Percentiles rank a stretch among this genome's conserved stretches.
Evolutionary conservation across 352 stramenopile species (phyloP).

Genomic region (Phytophthora foliorum): DNA sequence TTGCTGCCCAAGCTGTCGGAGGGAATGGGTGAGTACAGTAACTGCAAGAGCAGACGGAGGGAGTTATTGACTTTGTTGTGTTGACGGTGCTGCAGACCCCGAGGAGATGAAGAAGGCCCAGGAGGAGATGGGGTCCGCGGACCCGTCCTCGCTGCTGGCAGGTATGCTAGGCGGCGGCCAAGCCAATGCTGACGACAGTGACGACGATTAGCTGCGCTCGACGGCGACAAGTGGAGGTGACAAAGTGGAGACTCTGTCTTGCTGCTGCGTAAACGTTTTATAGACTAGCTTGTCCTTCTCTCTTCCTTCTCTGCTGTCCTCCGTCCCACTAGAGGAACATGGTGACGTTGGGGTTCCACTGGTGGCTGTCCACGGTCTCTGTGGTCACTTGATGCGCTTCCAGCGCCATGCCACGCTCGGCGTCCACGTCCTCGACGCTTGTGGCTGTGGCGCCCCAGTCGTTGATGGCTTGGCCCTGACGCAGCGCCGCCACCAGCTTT

Average conservation of each 20-base stretch:
- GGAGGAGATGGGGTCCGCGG: conserved; percentile 80
- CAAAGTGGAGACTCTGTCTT: conserved; percentile 8
- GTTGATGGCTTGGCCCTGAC: conserved; percentile 63
- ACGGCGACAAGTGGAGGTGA: conserved; percentile 3
- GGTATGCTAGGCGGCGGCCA: conserved; percentile 79
- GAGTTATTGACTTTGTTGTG: conserved; percentile 4
- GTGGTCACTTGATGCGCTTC: conserved; percentile 79
- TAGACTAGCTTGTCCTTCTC: conserved; percentile 34
- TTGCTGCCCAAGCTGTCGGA: conserved; percentile 84
- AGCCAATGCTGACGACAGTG: conserved; percentile 69
- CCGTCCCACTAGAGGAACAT: conserved; percentile 74
- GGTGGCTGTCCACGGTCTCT: conserved; percentile 62
- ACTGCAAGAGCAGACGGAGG: neutral
- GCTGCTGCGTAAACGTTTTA: conserved; percentile 24
- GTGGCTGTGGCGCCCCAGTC: conserved; percentile 69
- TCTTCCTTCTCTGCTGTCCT: conserved; percentile 3
- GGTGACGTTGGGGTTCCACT: conserved; percentile 81
- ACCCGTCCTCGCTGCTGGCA: conserved; percentile 73
- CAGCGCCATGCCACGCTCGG: conserved; percentile 40
- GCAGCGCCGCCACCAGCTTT: conserved; percentile 56
- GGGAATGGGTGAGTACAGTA: conserved; percentile 61
- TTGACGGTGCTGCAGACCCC: conserved; percentile 54
- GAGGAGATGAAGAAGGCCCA: conserved; percentile 91
- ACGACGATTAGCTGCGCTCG: conserved; percentile 63
- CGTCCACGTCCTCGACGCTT: conserved; percentile 57